A percentile compares a stretch with the other conserved stretches of the same genome.
Evolutionary conservation across 441 rosid species (phyloP).

Genomic region (Gossypium schwendimanii): DNA sequence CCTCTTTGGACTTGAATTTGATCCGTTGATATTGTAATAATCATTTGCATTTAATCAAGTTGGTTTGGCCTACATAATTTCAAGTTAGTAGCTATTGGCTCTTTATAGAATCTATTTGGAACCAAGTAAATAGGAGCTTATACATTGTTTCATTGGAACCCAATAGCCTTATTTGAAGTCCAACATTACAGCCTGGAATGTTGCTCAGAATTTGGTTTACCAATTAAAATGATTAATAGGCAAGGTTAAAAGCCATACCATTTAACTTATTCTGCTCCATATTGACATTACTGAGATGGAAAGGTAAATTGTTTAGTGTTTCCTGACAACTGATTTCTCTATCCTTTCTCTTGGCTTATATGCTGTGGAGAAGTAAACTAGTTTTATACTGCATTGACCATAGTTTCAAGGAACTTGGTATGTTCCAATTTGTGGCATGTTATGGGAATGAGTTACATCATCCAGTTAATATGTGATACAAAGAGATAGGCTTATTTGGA

Average conservation of each 20-base stretch:
- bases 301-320: not conserved
- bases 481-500: not conserved
- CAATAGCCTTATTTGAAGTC: not conserved
- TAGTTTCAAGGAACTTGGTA: not conserved
- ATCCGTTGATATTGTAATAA: not conserved
- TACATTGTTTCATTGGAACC: not conserved
- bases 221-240: not conserved
- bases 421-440: not conserved
- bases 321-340: not conserved
- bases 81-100: not conserved
- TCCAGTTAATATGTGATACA: not conserved
- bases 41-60: not conserved
- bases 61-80: not conserved
- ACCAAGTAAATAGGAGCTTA: not conserved
- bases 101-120: not conserved
- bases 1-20: not conserved
- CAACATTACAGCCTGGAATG: not conserved
- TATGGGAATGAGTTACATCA: not conserved
- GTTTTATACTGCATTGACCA: not conserved
- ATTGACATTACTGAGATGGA: not conserved
- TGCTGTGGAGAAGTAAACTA: not conserved
- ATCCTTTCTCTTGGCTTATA: not conserved
- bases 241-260: not conserved
- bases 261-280: not conserved
- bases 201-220: not conserved